Evolutionary conservation across 176 grass and related monocot genomes (phyloP), one percentile per base, ranked within the genome.

Genomic region (Cenchrus americanus): DNA sequence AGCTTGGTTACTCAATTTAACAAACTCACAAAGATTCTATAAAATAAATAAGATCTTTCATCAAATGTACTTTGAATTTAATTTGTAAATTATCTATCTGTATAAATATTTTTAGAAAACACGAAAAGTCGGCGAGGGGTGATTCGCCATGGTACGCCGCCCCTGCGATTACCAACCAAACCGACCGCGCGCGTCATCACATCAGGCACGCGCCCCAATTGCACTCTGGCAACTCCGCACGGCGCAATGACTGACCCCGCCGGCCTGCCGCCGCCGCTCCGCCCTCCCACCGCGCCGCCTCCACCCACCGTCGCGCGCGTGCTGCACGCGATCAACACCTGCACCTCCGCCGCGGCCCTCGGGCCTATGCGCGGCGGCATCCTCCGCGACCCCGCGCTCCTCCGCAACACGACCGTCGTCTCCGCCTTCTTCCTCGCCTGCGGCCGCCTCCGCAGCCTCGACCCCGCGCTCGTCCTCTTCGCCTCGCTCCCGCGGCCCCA

Each of bases 401-500:
- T 83, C 66, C 84, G 75, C 71, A 49, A 42, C 54, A 81, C 87
- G 41, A 6, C 75, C 30, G 69, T 91, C 73, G 79, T 90, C 83
- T 90, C 83, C 8, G 73, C 88, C 58, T 86, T 90, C 83, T 86
- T 86, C 73, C 88, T 90, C 79, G 79, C 88, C 40, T 82, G 88
- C 88, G 79, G 88, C 57, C 79, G 88, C 83, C 88, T 90, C 88
- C 85, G 67, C 34, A 70, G 83, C 62, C 76, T 90, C 58, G 73
- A 65, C 82, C 85, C 88, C 17, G 81, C 87, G 30, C 82, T 94
- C 75, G 83, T 57, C 42, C 69, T 92, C 85, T 91, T 90, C 62
- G 66, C 82, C 65, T 86, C 83, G 55, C 86, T 90, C 70, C 85
- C 79, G 15, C 73, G 83, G 51, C 89, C 82, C 19, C 82, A 85